These are phyloP conservation scores for Ophioceras dolichostomum DNA, from an alignment of 2,329 filamentous ascomycete genomes.

Conservation along the genomic window DNA sequence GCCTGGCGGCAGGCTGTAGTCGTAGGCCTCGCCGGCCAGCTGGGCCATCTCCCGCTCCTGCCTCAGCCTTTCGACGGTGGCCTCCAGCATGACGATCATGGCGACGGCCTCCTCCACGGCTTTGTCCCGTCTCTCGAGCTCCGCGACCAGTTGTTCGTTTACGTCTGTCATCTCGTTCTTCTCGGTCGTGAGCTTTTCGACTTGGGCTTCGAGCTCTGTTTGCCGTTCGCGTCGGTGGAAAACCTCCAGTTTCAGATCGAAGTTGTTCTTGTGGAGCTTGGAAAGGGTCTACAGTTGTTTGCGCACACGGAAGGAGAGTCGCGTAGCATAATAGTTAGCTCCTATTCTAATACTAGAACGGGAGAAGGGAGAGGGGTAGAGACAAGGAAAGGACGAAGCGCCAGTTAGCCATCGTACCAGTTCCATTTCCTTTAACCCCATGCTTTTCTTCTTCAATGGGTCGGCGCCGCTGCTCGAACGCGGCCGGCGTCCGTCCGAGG, in stretches of 20 bases:
- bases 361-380: too few relatives aligned
- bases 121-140: slow-evolving; percentile 56
- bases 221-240: slow-evolving; percentile 57
- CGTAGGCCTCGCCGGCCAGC: slow-evolving; percentile 31
- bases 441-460: slow-evolving; percentile 32
- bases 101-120: slow-evolving; percentile 59
- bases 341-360: too few relatives aligned
- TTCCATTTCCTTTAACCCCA: slow-evolving; percentile 58
- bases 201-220: slow-evolving; percentile 40
- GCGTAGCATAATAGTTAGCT: too few relatives aligned
- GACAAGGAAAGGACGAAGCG: too few relatives aligned
- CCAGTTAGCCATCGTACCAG: too few relatives aligned
- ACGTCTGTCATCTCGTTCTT: slow-evolving; percentile 47
- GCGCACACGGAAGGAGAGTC: too few relatives aligned
- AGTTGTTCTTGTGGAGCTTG: slow-evolving; percentile 62
- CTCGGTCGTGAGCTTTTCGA: slow-evolving; percentile 26
- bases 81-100: slow-evolving; percentile 56
- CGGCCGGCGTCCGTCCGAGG: slow-evolving; percentile 23
- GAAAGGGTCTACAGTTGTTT: slow-evolving; percentile 41
- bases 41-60: slow-evolving; percentile 41
- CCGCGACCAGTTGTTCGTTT: slow-evolving; percentile 43
- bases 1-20: neutral
- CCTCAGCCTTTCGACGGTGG: slow-evolving; percentile 39
- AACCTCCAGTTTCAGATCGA: slow-evolving; percentile 62
- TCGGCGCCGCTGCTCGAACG: slow-evolving; percentile 30